Evolutionary conservation across 345 rosid genomes (phyloP), one percentile per base, ranked within the genome.

Genomic region (Anacardium occidentale): DNA sequence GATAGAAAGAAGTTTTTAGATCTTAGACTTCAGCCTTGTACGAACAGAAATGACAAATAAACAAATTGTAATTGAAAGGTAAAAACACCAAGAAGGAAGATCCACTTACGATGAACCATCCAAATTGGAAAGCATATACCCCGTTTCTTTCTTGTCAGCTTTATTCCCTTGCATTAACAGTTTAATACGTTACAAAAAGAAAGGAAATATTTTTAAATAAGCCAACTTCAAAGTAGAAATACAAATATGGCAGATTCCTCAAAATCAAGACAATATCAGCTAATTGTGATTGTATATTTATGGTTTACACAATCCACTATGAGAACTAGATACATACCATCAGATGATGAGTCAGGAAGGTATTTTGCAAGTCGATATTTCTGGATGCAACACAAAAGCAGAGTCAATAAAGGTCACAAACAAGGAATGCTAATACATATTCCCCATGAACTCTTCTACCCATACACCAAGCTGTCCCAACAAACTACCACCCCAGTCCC

Each of bases 311-410:
- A 74, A 70, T 74, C 61, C 63, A 50, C 40, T 65, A 45, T 32
- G 55, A 65, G 78, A 63, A 70, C 63, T 13, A 64, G 22, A 70
- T 26, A 42, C 81, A 63, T 81, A 95, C 99, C 99, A 87, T 95
- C 99, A 52, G 96, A 87, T 22, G 94, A 89, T 22, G 97, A 88
- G 76, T 95, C 99, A 25, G 99, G 99, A 32, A 92, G 87, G 83
- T 89, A 92, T 77, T 91, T 92, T 11, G 97, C 98, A 64, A 91
- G 93, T 72, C 98, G 89, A 81, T 95, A 95, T 85, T 92, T 95
- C 98, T 94, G 90, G 72, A 87, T 44, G 67, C 66, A 84, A 70
- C 76, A 71, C 1, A 74, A 70, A 71, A 73, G 66, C 61, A 32
- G 15, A 37, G 44, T 51, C 48, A 77, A 45, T 45, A 65, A 63